Base-by-base conservation (phyloP, 1,284 basidiomycete genomes). In the Filobasidium uniguttulatum region DNA sequence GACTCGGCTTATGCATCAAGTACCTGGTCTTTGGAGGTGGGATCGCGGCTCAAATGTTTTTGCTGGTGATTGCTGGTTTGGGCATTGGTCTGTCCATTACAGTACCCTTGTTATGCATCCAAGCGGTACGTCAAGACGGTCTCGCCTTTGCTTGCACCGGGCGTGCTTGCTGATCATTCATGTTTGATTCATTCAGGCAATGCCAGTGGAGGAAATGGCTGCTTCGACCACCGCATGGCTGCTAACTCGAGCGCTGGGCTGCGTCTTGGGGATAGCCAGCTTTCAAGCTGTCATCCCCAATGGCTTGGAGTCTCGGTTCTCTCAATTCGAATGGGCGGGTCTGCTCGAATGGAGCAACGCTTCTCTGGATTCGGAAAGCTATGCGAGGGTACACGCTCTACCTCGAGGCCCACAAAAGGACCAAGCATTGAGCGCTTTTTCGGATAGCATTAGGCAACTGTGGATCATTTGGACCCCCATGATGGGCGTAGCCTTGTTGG, bases 161-260 rank as follows among this genome's bases (percentile, higher is more conserved):
- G 66, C 63, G 0, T 31, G 62, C 7, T 48, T 56, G 17, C 55
- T 66, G 12, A 56, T 58, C 34, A 56, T 58, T 1, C 64, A 64
- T 1, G 57, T 66, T n/a, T n/a, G 65, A 19, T 55, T 63, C 40
- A 41, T 66, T 4, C 65, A 68, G 56, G 64, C 66, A 0, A 65
- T 69, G 65, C 66, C 66, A 8, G 30, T 61, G 25, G 60, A 62
- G 47, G 68, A 69, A 30, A 65, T 69, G 65, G 66, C 66, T 12
- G 61, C 65, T 1, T 56, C 61, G 1, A 69, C 66, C 3, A 55
- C 58, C 7, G 65, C 63, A 4, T 55, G 50, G 46, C 41, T 55
- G 7, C 41, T 55, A 15, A 50, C 45, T 3, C 43, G 50, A 30
- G 41, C 50, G 3, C 47, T 55, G 19, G 54, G 54, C 10, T 43